A percentile compares a stretch with the other conserved stretches of the same genome.
Conservation (phyloP, 768 basidiomycete genomes). For the Suillus ampliporus region DNA sequence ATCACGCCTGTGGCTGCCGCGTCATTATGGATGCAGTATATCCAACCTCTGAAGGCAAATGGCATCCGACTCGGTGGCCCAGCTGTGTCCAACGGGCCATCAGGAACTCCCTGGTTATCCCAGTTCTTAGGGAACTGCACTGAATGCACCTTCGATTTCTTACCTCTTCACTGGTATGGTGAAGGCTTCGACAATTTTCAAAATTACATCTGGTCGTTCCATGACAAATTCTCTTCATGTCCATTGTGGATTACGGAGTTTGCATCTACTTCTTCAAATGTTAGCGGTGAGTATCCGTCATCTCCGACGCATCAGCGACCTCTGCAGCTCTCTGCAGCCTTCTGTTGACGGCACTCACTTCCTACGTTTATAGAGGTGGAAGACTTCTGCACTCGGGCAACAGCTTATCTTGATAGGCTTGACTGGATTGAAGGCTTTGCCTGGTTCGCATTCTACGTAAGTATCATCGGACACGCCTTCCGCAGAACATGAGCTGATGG, state of each 20-base stretch:
- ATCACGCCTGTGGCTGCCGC: constrained; percentile 50
- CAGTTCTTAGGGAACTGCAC: constrained; percentile 41
- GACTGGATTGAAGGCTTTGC: constrained; percentile 23
- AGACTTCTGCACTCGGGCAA: constrained; percentile 13
- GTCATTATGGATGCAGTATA: constrained; percentile 42
- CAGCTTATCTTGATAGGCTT: constrained; percentile 15
- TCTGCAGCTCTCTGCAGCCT: neutral
- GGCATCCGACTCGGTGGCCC: constrained; percentile 43
- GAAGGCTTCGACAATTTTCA: constrained; percentile 40
- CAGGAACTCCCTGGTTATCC: constrained; percentile 40
- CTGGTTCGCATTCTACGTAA: constrained; percentile 26
- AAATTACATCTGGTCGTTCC: constrained; percentile 40
- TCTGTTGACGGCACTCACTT: neutral
- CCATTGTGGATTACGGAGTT: constrained; percentile 46
- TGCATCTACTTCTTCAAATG: constrained; percentile 22
- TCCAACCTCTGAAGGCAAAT: constrained; percentile 38
- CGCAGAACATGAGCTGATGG: neutral
- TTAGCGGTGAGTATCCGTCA: constrained; percentile 10
- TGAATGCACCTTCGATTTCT: constrained; percentile 54
- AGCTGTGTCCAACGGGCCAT: constrained; percentile 39
- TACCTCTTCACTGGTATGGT: constrained; percentile 54
- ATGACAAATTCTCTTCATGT: constrained; percentile 35
- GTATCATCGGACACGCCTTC: neutral
- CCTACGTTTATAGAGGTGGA: constrained; percentile 16
- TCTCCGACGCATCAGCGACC: neutral